A percentile compares a stretch with the other conserved stretches of the same genome.
Conservation (phyloP, 352 stramenopile genomes). For the Phytopythium cucurbitacearum region DNA sequence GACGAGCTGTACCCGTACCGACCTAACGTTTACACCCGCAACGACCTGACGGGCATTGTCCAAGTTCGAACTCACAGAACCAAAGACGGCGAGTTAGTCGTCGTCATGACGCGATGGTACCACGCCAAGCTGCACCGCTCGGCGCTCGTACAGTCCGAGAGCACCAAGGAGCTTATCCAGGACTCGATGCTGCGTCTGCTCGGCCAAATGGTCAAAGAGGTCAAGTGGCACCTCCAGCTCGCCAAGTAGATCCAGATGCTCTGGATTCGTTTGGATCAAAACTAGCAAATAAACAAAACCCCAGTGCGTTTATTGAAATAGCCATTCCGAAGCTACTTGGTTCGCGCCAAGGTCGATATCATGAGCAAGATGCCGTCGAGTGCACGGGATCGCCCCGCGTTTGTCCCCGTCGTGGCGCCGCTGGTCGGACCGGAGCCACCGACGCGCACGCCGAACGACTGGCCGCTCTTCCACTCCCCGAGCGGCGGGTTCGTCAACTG, state of each 20-base stretch:
- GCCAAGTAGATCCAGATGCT: too few species aligned
- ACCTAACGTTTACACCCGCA: slow-evolving; percentile 5
- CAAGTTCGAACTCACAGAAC: not conserved
- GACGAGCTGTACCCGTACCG: slow-evolving; percentile 19
- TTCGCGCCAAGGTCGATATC: too few species aligned
- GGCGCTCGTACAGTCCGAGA: slow-evolving; percentile 3
- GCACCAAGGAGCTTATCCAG: slow-evolving; percentile 1
- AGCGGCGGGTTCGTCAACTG: slow-evolving; percentile 29
- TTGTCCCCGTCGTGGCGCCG: too few species aligned
- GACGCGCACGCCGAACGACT: slow-evolving; percentile 16
- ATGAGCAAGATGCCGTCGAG: too few species aligned
- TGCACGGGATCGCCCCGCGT: too few species aligned
- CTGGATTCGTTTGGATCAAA: too few species aligned
- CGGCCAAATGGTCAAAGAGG: slow-evolving; percentile 4
- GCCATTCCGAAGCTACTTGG: too few species aligned
- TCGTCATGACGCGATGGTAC: slow-evolving; percentile 5
- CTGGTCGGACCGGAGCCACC: slow-evolving; percentile 3
- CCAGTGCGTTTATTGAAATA: not conserved
- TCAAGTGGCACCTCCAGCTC: slow-evolving; percentile 1
- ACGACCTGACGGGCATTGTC: slow-evolving; percentile 2
- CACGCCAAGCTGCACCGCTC: slow-evolving; percentile 4
- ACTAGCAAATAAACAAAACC: not conserved
- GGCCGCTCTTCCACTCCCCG: slow-evolving; percentile 10
- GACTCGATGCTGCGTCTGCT: not conserved
- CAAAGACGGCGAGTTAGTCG: not conserved